Base-by-base conservation (phyloP, 139 green algal species). In the Micromonas commoda region DNA sequence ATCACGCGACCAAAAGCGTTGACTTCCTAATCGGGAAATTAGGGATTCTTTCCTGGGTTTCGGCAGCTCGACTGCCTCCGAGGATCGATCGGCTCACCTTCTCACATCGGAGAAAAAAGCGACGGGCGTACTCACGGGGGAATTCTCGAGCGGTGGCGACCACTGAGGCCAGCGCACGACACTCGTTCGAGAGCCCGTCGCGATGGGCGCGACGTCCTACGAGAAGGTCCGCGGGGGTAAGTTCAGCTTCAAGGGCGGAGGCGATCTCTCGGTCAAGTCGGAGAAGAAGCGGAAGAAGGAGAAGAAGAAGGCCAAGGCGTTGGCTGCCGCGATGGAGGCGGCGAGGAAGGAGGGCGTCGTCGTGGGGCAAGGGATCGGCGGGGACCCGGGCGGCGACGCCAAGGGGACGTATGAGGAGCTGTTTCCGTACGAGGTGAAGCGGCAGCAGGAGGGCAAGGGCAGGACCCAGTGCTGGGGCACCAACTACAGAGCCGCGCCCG, bases 401-500 rank as follows among this genome's bases (percentile, higher is more conserved):
- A 32, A 32, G 13, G 61, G 26, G 24, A 68, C 6, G 26, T 68
- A 68, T 20, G 61, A 29, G 61, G 26, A 68, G 61, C 61, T 35
- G 9, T 68, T 68, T 20, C 61, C 61, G 61, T 68, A 68, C 61
- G 61, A 68, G 26, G 61, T 20, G n/a, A 32, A 29, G 61, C 61
- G 61, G 26, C 61, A 68, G 61, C 16, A 13, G 32, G 5, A 74
- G 4, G 13, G 9, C 6, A 51, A 4, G 29, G 67, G 67, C 21
- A 19, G 67, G 31, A 61, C 9, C 9, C 5, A 35, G 6, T 57
- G 67, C 67, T 74, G 21, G 21, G 67, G 67, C 9, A 74, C 67
- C 6, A 74, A 74, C 67, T 74, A 74, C 67, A 19, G 67, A 9
- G 67, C 9, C 20, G 67, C 67, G 21, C 67, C 67, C 5, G 67